phyloP scores from a whole-genome alignment of 1,284 basidiomycete genomes.

The Rhodotorula sp. region DNA sequence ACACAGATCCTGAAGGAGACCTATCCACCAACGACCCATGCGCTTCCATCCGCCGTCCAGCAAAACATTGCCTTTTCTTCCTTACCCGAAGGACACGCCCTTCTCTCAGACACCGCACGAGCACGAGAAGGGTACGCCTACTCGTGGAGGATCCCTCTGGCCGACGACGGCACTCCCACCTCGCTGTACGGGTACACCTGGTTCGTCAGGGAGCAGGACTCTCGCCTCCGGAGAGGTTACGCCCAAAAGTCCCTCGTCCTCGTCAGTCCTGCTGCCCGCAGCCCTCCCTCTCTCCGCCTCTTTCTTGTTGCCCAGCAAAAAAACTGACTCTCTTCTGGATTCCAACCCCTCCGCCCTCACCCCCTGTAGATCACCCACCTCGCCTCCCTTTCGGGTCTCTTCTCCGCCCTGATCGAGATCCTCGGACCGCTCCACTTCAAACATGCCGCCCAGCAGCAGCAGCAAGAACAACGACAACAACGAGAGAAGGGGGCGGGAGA shows the following conservation, averaged over 20 bases:
- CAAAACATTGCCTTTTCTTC: slow-evolving; percentile 78
- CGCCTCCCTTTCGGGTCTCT: slow-evolving; percentile 76
- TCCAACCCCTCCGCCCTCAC: too few relatives aligned
- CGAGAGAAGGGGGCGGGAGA: too few relatives aligned
- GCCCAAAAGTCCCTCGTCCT: slow-evolving; percentile 57
- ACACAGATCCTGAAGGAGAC: slow-evolving; percentile 13
- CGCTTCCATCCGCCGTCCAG: slow-evolving; percentile 29
- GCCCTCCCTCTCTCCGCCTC: too few relatives aligned
- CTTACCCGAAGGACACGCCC: slow-evolving; percentile 69
- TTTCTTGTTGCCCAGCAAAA: too few relatives aligned
- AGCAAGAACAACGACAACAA: slow-evolving; percentile 48
- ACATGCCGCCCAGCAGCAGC: slow-evolving; percentile 50
- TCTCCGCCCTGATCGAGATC: slow-evolving; percentile 64
- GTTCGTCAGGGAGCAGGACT: slow-evolving; percentile 53
- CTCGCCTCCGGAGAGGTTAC: slow-evolving; percentile 73
- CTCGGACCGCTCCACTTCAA: slow-evolving; percentile 74
- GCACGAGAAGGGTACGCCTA: slow-evolving; percentile 12
- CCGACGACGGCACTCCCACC: slow-evolving; percentile 48
- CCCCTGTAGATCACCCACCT: slow-evolving; percentile 64
- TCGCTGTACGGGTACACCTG: slow-evolving; percentile 77
- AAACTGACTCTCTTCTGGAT: too few relatives aligned
- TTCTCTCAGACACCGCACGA: slow-evolving; percentile 44
- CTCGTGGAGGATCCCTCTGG: slow-evolving; percentile 35
- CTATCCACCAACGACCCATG: slow-evolving; percentile 10
- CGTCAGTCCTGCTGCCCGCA: too few relatives aligned